A percentile compares a stretch with the other conserved stretches of the same genome.
Evolutionary conservation across 225 moss, liverwort and hornwort species (phyloP).

Genomic region (Pseudoscleropodium purum): DNA sequence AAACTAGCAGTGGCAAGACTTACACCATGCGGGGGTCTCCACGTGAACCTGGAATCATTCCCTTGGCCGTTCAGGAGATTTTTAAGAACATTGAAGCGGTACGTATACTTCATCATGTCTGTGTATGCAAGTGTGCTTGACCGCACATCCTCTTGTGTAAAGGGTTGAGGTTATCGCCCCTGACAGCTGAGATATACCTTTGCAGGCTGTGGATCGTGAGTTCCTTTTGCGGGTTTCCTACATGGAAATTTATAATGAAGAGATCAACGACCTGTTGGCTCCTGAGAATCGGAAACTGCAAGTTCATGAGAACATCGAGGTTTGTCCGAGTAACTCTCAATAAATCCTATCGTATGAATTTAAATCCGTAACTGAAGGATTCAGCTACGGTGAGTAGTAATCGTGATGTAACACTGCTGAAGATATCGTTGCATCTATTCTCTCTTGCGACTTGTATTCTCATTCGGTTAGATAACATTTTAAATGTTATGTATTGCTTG

Average conservation of each 20-base stretch:
- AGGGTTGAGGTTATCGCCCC: background rate
- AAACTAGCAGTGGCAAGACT: constrained; percentile 98
- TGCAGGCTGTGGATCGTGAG: constrained; percentile 65
- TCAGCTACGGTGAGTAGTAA: background rate
- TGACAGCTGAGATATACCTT: background rate
- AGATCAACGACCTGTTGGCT: constrained; percentile 89
- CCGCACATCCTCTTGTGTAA: background rate
- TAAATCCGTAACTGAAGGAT: background rate
- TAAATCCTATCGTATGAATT: background rate
- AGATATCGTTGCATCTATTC: background rate
- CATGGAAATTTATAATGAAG: constrained; percentile 98
- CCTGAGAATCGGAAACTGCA: constrained; percentile 89
- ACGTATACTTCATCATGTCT: background rate
- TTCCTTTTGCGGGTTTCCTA: constrained; percentile 89
- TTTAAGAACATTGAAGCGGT: constrained; percentile 71
- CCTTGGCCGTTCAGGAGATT: constrained; percentile 79
- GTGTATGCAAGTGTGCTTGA: background rate
- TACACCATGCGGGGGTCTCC: constrained; percentile 83
- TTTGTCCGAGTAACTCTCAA: constrained; percentile 1
- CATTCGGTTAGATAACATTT: background rate
- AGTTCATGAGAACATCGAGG: constrained; percentile 90
- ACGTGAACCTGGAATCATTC: constrained; percentile 83
- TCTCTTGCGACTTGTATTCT: background rate
- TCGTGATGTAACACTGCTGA: background rate
- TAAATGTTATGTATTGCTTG: background rate